Conservation (phyloP, 331 rosid genomes). For the Malus hybrid region DNA sequence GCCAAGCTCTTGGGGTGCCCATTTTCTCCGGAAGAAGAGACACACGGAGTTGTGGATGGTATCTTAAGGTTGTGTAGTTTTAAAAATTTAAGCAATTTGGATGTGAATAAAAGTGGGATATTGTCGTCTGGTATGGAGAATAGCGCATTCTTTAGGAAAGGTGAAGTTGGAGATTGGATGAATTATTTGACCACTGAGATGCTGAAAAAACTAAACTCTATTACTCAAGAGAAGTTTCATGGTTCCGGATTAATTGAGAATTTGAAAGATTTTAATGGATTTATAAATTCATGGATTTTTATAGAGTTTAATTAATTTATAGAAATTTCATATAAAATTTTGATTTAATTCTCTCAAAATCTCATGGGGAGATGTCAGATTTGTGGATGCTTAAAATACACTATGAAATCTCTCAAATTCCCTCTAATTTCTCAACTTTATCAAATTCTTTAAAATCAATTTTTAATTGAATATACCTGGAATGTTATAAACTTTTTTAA, state of each 20-base stretch:
- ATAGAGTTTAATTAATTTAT: no score
- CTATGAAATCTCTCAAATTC: no score
- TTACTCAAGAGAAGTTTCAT: conserved; percentile 12
- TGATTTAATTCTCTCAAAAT: no score
- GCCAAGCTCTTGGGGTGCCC: conserved; percentile 35
- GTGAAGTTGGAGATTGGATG: conserved; percentile 26
- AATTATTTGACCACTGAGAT: conserved; percentile 18
- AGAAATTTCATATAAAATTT: no score
- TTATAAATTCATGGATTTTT: no score
- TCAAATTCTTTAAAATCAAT: no score
- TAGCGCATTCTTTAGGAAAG: conserved; percentile 22
- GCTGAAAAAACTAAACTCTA: conserved; percentile 1
- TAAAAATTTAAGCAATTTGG: conserved; percentile 26
- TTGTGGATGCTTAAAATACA: no score
- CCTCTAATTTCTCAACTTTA: no score
- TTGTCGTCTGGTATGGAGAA: conserved; percentile 9
- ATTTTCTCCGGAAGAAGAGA: conserved; percentile 27
- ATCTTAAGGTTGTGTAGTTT: conserved; percentile 31
- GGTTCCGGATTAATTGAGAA: conserved; percentile 3
- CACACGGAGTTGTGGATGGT: conserved; percentile 1
- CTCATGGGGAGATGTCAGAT: no score
- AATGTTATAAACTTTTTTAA: no score
- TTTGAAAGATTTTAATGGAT: no score
- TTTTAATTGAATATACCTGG: no score
- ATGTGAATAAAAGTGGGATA: conserved; percentile 35